Evolutionary conservation across 441 rosid genomes (phyloP), one percentile per base, ranked within the genome.

Genomic region (Eutrema salsugineum): DNA sequence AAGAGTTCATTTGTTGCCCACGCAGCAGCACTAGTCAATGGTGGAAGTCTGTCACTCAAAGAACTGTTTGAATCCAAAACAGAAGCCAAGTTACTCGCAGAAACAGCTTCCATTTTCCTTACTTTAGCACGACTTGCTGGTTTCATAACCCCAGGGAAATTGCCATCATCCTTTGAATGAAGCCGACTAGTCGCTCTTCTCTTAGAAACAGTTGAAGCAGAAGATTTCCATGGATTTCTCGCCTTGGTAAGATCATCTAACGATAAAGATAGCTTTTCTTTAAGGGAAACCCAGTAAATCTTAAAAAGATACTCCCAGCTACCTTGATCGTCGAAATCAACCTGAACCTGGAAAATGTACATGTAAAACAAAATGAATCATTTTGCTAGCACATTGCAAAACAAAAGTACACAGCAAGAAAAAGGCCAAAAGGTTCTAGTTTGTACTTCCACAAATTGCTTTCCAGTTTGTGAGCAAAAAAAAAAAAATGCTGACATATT

Each of bases 221-320:
- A 78, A 44, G 90, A 88, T 79, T 88, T 88, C 89, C 94, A 84
- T 22, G 95, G 94, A 77, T 75, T 85, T 77, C 62, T 86, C 50
- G 84, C 84, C 47, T 78, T 83, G 5, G 72, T 81, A 64, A 96
- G 88, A 77, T 94, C 99, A 65, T 83, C 89, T 71, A 85, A 27
- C 49, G 96, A 81, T 71, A 96, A 82, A 42, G 81, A 82, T 39
- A 89, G 77, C 80, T 90, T 90, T 60, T 80, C 90, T 82, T 91
- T 96, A 57, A 96, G 81, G 70, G 66, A 82, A 67, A 84, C 75
- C 99, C 99, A 96, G 59, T 96, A 96, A 24, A 90, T 87, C 87
- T 96, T 96, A 77, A 96, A 96, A 54, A 96, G 97, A 88, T 91
- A 96, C 80, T 96, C 99, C 99, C 99, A 94, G 83, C 98, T 96